phyloP scores from a whole-genome alignment of 2,329 filamentous ascomycete genomes.

The Neonectria hederae region DNA sequence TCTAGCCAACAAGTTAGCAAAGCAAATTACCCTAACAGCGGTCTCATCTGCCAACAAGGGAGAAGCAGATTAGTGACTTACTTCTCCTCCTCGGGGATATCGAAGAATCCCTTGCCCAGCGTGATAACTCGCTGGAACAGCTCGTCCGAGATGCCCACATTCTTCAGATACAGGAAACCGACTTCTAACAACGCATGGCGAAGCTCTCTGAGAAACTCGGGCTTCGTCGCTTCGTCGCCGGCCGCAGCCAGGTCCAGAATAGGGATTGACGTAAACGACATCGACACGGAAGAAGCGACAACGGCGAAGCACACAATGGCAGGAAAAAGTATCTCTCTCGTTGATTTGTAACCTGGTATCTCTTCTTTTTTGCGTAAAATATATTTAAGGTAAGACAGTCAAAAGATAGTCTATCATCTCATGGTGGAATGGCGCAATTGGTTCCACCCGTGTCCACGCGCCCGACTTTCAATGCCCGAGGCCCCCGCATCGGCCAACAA shows the following conservation, averaged over 20 bases:
- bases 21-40: background rate
- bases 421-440: slow-evolving; percentile 50
- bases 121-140: slow-evolving; percentile 72
- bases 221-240: slow-evolving; percentile 71
- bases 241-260: slow-evolving; percentile 79
- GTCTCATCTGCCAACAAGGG: background rate
- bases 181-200: slow-evolving; percentile 83
- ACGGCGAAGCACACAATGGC: background rate
- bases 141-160: slow-evolving; percentile 75
- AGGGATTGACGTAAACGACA: slow-evolving; percentile 80
- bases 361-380: slow-evolving; percentile 22
- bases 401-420: slow-evolving; percentile 34
- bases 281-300: slow-evolving; percentile 39
- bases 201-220: slow-evolving; percentile 74
- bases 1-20: slow-evolving; percentile 46
- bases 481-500: slow-evolving; percentile 29
- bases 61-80: slow-evolving; percentile 46
- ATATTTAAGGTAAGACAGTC: slow-evolving; percentile 20
- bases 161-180: slow-evolving; percentile 87
- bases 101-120: slow-evolving; percentile 79
- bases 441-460: slow-evolving; percentile 32
- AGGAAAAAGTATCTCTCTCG: slow-evolving; percentile 8
- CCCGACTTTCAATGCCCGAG: slow-evolving; percentile 15
- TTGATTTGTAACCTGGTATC: slow-evolving; percentile 37
- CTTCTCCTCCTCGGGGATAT: slow-evolving; percentile 81